These are phyloP conservation scores for Hypoxylon crocopeplum DNA, from an alignment of 495 filamentous ascomycete species.

Conservation along the genomic window DNA sequence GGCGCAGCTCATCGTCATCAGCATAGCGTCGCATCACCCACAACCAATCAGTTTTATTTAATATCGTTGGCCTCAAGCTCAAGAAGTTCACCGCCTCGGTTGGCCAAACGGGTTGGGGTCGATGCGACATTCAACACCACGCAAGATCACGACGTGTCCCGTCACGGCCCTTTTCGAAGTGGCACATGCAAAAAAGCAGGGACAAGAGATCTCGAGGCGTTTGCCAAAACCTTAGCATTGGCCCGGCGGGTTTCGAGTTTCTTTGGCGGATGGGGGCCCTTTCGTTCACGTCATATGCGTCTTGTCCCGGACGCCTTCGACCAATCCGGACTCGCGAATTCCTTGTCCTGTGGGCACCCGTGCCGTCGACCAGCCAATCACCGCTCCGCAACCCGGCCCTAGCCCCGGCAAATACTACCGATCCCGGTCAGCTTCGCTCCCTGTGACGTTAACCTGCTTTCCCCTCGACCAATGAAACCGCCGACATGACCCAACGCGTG, in stretches of 20 bases:
- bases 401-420: conserved; percentile 33
- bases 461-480: conserved; percentile 21
- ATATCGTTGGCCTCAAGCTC: no score
- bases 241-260: conserved; percentile 3
- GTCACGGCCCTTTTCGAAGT: background rate
- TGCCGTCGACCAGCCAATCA: conserved; percentile 21
- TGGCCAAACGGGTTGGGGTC: no score
- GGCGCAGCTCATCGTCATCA: background rate
- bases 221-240: background rate
- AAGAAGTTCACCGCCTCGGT: no score
- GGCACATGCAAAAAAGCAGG: no score
- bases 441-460: conserved; percentile 34
- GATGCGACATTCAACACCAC: conserved; percentile 24
- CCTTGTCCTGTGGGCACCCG: background rate
- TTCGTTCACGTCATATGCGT: conserved; percentile 36
- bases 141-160: conserved; percentile 13
- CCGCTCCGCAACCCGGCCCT: conserved; percentile 3
- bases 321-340: conserved; percentile 27
- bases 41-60: no score
- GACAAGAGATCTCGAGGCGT: no score
- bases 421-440: conserved; percentile 13
- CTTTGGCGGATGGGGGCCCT: conserved; percentile 8
- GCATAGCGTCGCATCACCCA: background rate
- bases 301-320: conserved; percentile 9
- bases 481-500: conserved; percentile 5